These are phyloP conservation scores for Angomonas desouzai DNA, from an alignment of 208 protist genomes.

Conservation along the genomic window DNA sequence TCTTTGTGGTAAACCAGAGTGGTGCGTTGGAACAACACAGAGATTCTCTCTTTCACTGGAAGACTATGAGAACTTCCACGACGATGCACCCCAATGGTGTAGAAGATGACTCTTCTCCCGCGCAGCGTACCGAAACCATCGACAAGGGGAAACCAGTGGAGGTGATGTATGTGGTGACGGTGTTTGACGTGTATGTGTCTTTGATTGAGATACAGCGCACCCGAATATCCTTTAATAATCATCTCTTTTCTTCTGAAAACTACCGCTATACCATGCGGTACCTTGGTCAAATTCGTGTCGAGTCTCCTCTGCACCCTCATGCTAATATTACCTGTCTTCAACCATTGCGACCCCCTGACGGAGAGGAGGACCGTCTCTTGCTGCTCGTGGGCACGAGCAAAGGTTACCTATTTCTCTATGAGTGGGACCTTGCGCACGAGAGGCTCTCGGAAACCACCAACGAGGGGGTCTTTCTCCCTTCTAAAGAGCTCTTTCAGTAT, in stretches of 20 bases:
- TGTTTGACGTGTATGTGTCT: neutral
- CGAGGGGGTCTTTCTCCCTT: neutral
- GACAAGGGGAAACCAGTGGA: neutral
- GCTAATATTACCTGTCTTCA: neutral
- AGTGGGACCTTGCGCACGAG: neutral
- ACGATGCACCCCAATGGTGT: neutral
- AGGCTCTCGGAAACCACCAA: neutral
- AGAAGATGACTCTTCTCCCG: conserved; percentile 1
- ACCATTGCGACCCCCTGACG: neutral
- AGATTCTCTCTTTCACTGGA: neutral
- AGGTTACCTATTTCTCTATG: neutral
- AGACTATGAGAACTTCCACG: neutral
- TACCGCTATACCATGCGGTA: neutral
- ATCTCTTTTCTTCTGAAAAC: neutral
- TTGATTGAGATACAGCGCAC: neutral
- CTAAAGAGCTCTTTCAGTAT: neutral
- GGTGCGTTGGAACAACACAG: neutral
- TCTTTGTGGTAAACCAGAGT: neutral
- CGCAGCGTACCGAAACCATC: neutral
- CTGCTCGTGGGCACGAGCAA: conserved; percentile 1
- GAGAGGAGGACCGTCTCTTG: neutral
- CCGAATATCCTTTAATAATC: neutral
- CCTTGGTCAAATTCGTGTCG: neutral
- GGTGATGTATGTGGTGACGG: neutral
- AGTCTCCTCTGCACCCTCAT: neutral